phyloP scores from a whole-genome alignment of 768 basidiomycete species.

The Lyophyllum shimeji region DNA sequence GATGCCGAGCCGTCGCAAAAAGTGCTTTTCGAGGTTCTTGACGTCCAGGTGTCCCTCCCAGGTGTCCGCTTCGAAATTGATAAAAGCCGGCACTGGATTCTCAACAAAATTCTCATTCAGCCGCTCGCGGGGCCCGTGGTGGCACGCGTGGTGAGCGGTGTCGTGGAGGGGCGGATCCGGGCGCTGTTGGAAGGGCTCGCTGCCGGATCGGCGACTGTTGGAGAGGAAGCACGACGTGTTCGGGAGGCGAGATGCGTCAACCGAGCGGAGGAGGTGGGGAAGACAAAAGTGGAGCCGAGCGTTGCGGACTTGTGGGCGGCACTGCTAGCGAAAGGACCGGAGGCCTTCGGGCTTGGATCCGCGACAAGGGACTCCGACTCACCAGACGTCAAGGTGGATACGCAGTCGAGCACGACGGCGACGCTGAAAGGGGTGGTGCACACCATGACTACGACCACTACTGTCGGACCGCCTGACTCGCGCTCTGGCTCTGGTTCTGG shows the following conservation, averaged over 20 bases:
- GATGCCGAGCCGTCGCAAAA: background rate
- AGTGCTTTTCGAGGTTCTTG: slow-evolving; percentile 30
- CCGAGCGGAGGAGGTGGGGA: slow-evolving; percentile 7
- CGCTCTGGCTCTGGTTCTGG: background rate
- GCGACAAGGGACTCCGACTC: background rate
- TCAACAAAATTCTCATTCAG: slow-evolving; percentile 36
- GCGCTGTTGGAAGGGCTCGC: slow-evolving; percentile 25
- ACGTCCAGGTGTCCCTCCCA: slow-evolving; percentile 26
- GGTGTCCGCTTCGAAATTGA: slow-evolving; percentile 31
- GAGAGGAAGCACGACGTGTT: background rate
- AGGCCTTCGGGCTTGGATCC: slow-evolving; percentile 18
- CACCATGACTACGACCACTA: slow-evolving; percentile 21
- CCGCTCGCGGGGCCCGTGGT: slow-evolving; percentile 34
- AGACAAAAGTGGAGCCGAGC: slow-evolving; percentile 13
- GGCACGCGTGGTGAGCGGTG: slow-evolving; percentile 21
- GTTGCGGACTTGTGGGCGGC: slow-evolving; percentile 29
- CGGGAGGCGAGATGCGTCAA: background rate
- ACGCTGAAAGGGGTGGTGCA: slow-evolving; percentile 30
- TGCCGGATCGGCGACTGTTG: slow-evolving; percentile 17
- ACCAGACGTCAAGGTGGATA: slow-evolving; percentile 12
- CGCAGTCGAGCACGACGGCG: slow-evolving; percentile 19
- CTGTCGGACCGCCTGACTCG: background rate
- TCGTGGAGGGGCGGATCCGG: slow-evolving; percentile 28
- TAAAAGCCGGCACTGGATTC: slow-evolving; percentile 37
- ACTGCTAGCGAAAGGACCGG: slow-evolving; percentile 22